Conservation (phyloP, 2,329 filamentous ascomycete species). For the Cercospora zeina region DNA sequence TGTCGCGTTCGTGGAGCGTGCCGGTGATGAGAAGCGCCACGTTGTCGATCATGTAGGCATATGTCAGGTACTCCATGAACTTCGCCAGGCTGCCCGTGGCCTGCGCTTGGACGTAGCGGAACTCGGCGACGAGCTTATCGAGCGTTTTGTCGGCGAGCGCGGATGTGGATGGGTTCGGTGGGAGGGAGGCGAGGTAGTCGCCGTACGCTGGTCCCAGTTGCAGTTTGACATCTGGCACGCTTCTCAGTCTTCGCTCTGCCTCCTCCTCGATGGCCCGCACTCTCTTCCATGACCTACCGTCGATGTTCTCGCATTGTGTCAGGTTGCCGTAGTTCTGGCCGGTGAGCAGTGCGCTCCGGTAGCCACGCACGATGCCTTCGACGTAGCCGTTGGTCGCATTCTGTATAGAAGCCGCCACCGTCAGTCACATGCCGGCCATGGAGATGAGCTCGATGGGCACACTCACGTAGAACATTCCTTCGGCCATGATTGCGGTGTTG, state of each 20-base stretch:
- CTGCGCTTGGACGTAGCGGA: slow-evolving; percentile 93
- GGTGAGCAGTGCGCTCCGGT: slow-evolving; percentile 90
- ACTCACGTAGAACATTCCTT: slow-evolving; percentile 46
- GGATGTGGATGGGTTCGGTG: slow-evolving; percentile 95
- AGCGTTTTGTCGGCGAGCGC: slow-evolving; percentile 92
- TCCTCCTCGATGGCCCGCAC: not conserved
- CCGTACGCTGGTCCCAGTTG: slow-evolving; percentile 96
- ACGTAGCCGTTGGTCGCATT: slow-evolving; percentile 71
- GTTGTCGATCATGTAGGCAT: slow-evolving; percentile 99
- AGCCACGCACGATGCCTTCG: slow-evolving; percentile 95
- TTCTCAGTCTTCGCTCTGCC: slow-evolving; percentile 20
- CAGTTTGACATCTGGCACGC: slow-evolving; percentile 82
- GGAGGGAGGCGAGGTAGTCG: slow-evolving; percentile 90
- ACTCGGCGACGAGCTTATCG: slow-evolving; percentile 96
- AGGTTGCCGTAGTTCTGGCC: slow-evolving; percentile 90
- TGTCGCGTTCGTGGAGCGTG: slow-evolving; percentile 95
- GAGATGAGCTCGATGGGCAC: slow-evolving; percentile 40
- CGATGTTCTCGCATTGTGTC: slow-evolving; percentile 95
- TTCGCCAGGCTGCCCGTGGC: slow-evolving; percentile 85
- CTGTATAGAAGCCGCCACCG: slow-evolving; percentile 44
- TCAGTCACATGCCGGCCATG: slow-evolving; percentile 5
- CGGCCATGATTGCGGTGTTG: slow-evolving; percentile 42
- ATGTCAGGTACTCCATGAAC: slow-evolving; percentile 98
- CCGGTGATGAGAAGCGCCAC: slow-evolving; percentile 96
- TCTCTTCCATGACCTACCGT: slow-evolving; percentile 63